Percentiles rank a stretch among this genome's conserved stretches.
These are phyloP conservation scores for Xeromyces bisporus DNA, from an alignment of 495 filamentous ascomycete species.

Conservation along the genomic window DNA sequence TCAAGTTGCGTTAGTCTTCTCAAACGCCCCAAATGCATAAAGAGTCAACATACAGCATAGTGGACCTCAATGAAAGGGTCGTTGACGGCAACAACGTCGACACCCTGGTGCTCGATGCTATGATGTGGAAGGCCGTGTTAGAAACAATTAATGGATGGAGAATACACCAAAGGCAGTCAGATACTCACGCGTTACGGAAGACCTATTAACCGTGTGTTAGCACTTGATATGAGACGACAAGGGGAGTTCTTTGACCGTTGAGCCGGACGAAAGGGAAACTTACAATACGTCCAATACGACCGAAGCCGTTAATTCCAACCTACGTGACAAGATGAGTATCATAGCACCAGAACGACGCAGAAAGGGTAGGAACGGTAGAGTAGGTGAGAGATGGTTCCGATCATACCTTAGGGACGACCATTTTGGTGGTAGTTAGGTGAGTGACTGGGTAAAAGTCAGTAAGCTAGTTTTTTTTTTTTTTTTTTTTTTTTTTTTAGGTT, in stretches of 20 bases:
- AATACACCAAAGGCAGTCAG: constrained; percentile 4
- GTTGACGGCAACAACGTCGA: constrained; percentile 91
- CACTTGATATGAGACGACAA: neutral
- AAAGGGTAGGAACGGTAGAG: no score
- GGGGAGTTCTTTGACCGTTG: no score
- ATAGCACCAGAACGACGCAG: no score
- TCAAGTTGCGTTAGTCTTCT: no score
- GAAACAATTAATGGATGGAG: constrained; percentile 1
- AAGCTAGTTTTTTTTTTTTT: no score
- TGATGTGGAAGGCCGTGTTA: constrained; percentile 10
- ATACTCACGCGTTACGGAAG: constrained; percentile 64
- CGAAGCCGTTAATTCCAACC: constrained; percentile 98
- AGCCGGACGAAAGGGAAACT: constrained; percentile 13
- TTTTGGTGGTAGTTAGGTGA: constrained; percentile 16
- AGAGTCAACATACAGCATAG: constrained; percentile 87
- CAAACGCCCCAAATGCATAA: no score
- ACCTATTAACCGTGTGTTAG: constrained; percentile 28
- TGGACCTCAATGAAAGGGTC: constrained; percentile 97
- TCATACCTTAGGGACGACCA: constrained; percentile 25
- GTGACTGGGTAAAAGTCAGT: no score
- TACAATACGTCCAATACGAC: constrained; percentile 96
- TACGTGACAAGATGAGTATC: constrained; percentile 12
- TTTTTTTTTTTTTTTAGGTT: no score
- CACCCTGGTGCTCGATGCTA: constrained; percentile 67
- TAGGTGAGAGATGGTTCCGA: no score